phyloP scores from a whole-genome alignment of 148 eudicot species.

The Silene latifolia region DNA sequence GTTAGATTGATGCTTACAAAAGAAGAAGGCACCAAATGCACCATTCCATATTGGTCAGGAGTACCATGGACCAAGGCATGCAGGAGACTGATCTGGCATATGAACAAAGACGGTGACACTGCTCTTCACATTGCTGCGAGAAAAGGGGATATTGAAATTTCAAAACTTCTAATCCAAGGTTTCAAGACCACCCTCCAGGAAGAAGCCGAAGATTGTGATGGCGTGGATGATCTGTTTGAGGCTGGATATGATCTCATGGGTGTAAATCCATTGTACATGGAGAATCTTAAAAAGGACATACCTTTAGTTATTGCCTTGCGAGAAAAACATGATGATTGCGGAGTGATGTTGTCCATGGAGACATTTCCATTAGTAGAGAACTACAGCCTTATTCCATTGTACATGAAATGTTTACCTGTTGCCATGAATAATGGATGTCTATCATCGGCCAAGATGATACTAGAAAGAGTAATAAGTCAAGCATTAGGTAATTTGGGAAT shows the following conservation, averaged over 20 bases:
- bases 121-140: too few species aligned
- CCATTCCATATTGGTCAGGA: not conserved
- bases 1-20: conserved; percentile 2
- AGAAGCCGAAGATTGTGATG: too few species aligned
- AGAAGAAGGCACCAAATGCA: not conserved
- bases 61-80: too few species aligned
- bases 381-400: not conserved
- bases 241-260: not conserved
- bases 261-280: not conserved
- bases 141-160: too few species aligned
- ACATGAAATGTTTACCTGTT: not conserved
- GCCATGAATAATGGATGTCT: not conserved
- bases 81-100: too few species aligned
- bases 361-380: not conserved
- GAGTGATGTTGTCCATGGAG: not conserved
- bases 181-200: too few species aligned
- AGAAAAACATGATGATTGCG: not conserved
- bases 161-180: too few species aligned
- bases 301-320: not conserved
- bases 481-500: not conserved
- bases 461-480: not conserved
- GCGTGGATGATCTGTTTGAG: too few species aligned
- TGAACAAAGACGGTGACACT: too few species aligned
- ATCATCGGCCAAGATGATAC: not conserved
- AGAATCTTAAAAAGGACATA: not conserved